Base-by-base conservation (phyloP, 31 red algal genomes). In the Bonnemaisonia californica region DNA sequence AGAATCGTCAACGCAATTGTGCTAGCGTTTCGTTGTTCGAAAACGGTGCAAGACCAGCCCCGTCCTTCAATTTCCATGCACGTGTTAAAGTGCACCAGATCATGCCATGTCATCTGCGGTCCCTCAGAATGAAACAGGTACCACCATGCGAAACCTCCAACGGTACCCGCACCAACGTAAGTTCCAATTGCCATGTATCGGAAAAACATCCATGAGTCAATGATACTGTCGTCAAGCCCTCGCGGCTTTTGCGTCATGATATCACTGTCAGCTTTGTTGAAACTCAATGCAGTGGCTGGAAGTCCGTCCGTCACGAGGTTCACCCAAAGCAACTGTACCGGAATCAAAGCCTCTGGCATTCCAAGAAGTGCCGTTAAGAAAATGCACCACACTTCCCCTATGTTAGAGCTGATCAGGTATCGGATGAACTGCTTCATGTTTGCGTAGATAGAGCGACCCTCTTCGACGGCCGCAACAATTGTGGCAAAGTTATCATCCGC, bases 401-500 rank as follows among this genome's bases (percentile, higher is more conserved):
- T 96, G 56, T 98, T 98, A 12, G 85, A 91, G 57, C 90, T 94
- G 45, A 98, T 98, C 22, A 99, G 72, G 78, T 99, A 99, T 24
- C 93, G 86, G 57, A 99, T 96, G 42, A 96, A 96, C 57, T 99
- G 93, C 57, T 95, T 95, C 93, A 99, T 96, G 63, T 99, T 99
- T 24, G 92, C 88, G 75, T 96, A 96, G 54, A 99, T 99, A 4
- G 90, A 88, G 26, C 97, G 89, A n/a, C 97, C 97, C 76, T 99
- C 97, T 57, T 92, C 88, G 28, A 99, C 93, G 12, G 97, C 97
- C 29, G 93, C 86, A 3, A 99, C 97, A 69, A 99, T 96, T 22
- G 97, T 99, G 1, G 94, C 97, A 89, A 99, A 99, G 71, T 99
- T 99, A 67, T 99, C 97, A 89, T 99, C 97, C n/a, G 86, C 97